Evolutionary conservation across 495 filamentous ascomycete species (phyloP), one percentile per base, ranked within the genome.

Genomic region (Glonium stellatum): DNA sequence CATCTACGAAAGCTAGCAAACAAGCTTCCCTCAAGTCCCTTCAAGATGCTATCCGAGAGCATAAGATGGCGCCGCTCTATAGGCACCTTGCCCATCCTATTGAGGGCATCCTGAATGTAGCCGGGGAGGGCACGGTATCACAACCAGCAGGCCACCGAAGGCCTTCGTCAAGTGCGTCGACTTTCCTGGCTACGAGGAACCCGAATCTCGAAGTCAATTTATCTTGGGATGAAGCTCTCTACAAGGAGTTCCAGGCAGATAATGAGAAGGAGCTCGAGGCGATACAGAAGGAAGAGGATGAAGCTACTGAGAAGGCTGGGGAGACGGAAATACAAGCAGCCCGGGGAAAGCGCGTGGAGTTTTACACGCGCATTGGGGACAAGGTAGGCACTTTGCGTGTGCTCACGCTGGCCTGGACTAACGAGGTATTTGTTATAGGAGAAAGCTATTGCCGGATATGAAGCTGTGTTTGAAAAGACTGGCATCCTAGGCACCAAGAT

Each of bases 21-120:
- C 84, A 95, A 74, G 73, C 82, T 11, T 85, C 90, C 23, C 77
- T 90, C 70, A 88, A 92, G 75, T 83, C 84, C 65, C 81, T 98
- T 55, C 90, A 96, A 80, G 85, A 96, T 84, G 95, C 84, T 67
- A 96, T 98, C 76, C 78, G 74, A 58, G 89, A 95, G 73, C 79
- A 93, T 69, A 95, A 96, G 77, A 97, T 97, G 90, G 93, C 95
- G 39, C 92, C 93, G 15, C 83, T 97, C 31, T 98, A 98, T 75
- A 86, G 90, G 65, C 89, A 95, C 70, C 84, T 98, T 27, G 95
- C 95, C 42, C 93, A 97, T 72, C 93, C 93, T 12, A 77, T 79
- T n/a, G 90, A 96, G 59, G 93, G 93, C 57, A 86, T 96, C 67
- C 76, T 98, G 68, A 96, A 96, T 70, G 73, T 76, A 53, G 76